phyloP scores from a whole-genome alignment of 179 eudicot species.

The Beta lomatogona region DNA sequence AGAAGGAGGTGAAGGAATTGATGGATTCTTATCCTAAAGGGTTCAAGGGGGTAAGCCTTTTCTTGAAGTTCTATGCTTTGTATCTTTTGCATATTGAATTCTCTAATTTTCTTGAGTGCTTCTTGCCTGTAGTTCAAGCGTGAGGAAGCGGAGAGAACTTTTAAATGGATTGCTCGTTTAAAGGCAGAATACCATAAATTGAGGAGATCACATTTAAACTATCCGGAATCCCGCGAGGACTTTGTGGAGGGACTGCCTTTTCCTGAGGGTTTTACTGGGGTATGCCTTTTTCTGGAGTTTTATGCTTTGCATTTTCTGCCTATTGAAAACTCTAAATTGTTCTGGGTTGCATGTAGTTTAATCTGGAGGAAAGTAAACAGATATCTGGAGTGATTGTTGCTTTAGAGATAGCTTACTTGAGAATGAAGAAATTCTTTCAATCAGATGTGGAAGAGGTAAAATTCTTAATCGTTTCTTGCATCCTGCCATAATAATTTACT shows the following conservation, averaged over 20 bases:
- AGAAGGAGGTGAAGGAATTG: neutral
- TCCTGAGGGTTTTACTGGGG: slow-evolving; percentile 12
- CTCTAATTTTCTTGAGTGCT: neutral
- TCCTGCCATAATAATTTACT: neutral
- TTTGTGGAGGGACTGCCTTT: slow-evolving; percentile 7
- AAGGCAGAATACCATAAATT: neutral
- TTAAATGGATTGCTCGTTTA: neutral
- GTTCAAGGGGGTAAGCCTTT: slow-evolving; percentile 6
- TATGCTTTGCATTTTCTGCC: neutral
- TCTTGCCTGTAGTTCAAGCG: neutral
- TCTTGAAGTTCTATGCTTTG: neutral
- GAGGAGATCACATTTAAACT: neutral
- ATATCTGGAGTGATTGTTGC: neutral
- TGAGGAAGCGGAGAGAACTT: neutral
- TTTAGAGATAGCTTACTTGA: neutral
- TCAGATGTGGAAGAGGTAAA: neutral
- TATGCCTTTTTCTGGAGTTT: neutral
- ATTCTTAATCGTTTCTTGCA: neutral
- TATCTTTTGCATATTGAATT: neutral
- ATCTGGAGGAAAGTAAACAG: slow-evolving; percentile 8
- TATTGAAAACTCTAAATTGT: neutral
- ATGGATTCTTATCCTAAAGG: slow-evolving; percentile 4
- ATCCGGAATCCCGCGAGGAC: slow-evolving; percentile 8
- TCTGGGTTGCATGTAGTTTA: neutral
- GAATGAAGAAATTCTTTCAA: neutral